Percentiles rank a stretch among this genome's conserved stretches.
phyloP scores from a whole-genome alignment of 441 rosid genomes.

The Erodium trifolium region DNA sequence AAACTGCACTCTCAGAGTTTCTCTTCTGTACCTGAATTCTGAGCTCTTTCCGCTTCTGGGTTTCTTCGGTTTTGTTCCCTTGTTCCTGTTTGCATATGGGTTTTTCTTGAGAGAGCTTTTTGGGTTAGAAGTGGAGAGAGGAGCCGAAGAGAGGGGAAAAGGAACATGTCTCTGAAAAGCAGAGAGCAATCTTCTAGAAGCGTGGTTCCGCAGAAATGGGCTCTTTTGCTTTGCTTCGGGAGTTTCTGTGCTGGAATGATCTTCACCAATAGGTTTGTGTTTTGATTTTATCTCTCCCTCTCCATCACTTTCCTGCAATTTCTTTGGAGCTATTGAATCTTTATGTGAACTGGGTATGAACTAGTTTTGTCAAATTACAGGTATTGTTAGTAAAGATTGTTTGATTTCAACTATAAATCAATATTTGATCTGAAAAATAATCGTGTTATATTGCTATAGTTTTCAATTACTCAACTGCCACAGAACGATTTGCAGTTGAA shows the following conservation, averaged over 20 bases:
- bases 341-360: conserved; percentile 15
- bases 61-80: background rate
- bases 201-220: conserved; percentile 60
- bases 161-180: conserved; percentile 40
- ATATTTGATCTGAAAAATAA: too few species aligned
- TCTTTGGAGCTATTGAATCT: background rate
- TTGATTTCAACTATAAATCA: background rate
- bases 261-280: conserved; percentile 67
- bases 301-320: background rate
- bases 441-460: too few species aligned
- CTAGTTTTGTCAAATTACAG: too few species aligned
- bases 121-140: background rate
- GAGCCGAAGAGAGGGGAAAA: background rate
- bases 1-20: background rate
- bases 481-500: background rate
- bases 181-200: conserved; percentile 45
- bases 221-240: conserved; percentile 56
- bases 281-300: too few species aligned
- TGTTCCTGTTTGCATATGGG: background rate
- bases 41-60: background rate
- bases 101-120: background rate
- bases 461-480: too few species aligned
- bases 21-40: background rate
- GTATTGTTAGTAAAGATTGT: background rate
- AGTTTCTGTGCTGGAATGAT: conserved; percentile 79